Evolutionary conservation across 2,329 filamentous ascomycete species (phyloP), one percentile per base, ranked within the genome.

Genomic region (Aspergillaceae sp.): DNA sequence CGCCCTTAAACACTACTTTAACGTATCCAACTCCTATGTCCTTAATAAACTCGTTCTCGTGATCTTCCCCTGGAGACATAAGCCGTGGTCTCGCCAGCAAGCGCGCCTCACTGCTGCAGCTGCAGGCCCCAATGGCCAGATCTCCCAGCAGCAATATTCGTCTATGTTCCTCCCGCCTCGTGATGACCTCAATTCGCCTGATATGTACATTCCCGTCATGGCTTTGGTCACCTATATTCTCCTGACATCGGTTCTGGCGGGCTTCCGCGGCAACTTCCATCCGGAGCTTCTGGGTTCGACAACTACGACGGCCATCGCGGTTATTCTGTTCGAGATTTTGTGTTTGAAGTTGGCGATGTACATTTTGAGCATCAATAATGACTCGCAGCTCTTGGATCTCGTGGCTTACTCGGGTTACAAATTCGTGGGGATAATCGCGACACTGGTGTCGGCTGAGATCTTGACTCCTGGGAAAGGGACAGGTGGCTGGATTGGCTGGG

Each of bases 131-230:
- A 77, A 83, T 47, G 82, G 83, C 19, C 80, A 82, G 47, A 81
- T 79, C 62, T 78, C 84, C 43, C 80, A 73, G 65, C 64, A 72
- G 60, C 65, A 72, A 55, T 73, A 74, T 53, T 70, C 66, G 29
- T 73, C 70, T 47, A 72, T 69, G 62, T 98, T 92, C 69, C 78
- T 96, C 5, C 88, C 92, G 4, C 92, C 92, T 2, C 79, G 92
- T 53, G 91, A 98, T 67, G 92, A 98, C 63, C 76, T 97, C 68
- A 98, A 98, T 71, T 94, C 88, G 54, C 92, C 94, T 10, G 92
- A 98, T 70, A 97, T 98, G 90, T 98, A 98, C 72, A 98, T 98
- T 59, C 90, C 90, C 48, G 85, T 94, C 61, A 98, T 98, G 92
- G 91, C 92, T 1, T 76, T 98, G 44, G 89, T 97, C 41, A 98